Conservation (phyloP, 2,329 filamentous ascomycete genomes). For the Seiridium cupressi region DNA sequence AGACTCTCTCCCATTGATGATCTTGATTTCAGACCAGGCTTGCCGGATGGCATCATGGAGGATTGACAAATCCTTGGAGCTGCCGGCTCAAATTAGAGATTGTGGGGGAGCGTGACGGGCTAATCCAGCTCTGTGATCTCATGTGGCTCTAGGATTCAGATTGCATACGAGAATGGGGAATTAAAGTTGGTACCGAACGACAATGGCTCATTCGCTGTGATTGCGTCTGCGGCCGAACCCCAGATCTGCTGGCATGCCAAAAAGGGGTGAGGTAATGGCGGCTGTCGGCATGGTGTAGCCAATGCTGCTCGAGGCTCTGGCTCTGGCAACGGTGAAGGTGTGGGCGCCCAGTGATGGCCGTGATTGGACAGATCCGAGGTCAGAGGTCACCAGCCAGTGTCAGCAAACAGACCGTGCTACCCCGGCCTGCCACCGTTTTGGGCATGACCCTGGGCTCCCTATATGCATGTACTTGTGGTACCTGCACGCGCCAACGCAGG, state of each 20-base stretch:
- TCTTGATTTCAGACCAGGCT: not conserved
- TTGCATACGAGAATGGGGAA: not conserved
- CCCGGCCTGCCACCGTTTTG: conserved; percentile 4
- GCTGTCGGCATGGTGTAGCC: not conserved
- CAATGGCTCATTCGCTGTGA: not conserved
- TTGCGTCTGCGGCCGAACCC: not conserved
- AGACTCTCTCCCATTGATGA: not conserved
- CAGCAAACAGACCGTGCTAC: not conserved
- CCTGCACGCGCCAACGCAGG: conserved; percentile 6
- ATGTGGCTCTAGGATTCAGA: not conserved
- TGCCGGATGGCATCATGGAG: not conserved
- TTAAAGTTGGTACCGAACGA: not conserved
- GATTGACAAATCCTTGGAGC: not conserved
- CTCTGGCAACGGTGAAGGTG: not conserved
- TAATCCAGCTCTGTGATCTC: not conserved
- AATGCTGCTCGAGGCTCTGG: too few relatives aligned
- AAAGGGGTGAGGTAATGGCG: not conserved
- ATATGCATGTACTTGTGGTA: not conserved
- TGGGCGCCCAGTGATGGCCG: not conserved
- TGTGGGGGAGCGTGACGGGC: not conserved
- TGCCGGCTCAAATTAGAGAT: not conserved
- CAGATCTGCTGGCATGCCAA: not conserved
- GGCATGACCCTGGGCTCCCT: not conserved
- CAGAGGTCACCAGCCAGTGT: not conserved
- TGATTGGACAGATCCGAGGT: not conserved